Evolutionary conservation across 805 yeast genomes (phyloP).

Genomic region (Wickerhamiella parazyma): DNA sequence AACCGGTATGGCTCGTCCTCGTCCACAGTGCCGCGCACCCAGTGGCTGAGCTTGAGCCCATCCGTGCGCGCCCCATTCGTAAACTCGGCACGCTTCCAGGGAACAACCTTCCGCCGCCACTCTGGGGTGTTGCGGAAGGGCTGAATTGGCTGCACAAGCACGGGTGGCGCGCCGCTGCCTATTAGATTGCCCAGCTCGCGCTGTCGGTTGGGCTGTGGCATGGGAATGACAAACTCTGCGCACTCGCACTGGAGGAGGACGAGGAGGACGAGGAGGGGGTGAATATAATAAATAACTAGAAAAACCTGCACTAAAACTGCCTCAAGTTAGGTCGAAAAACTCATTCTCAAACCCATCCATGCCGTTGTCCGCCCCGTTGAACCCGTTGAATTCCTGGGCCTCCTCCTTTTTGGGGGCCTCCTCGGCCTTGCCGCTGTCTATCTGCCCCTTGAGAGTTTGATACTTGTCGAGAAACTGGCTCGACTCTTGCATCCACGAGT

Average conservation of each 20-base stretch:
- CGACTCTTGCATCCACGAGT: slow-evolving; percentile 6
- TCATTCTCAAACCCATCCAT: slow-evolving; percentile 1
- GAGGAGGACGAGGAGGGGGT: too few species aligned
- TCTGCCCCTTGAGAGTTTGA: slow-evolving; percentile 1
- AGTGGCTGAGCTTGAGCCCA: slow-evolving; percentile 50
- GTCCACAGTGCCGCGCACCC: slow-evolving; percentile 68
- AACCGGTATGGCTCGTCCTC: slow-evolving; percentile 42
- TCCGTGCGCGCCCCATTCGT: slow-evolving; percentile 43
- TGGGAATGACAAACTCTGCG: neutral
- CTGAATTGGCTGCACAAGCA: slow-evolving; percentile 34
- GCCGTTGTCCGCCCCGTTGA: neutral
- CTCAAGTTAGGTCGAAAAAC: slow-evolving; percentile 4
- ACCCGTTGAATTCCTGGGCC: neutral
- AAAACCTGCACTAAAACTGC: neutral
- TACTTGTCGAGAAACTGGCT: neutral
- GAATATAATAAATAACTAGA: too few species aligned
- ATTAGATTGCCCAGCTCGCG: slow-evolving; percentile 77
- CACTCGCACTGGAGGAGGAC: too few species aligned
- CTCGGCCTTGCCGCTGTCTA: neutral
- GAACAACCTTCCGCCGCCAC: slow-evolving; percentile 49
- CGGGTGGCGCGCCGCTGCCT: slow-evolving; percentile 88
- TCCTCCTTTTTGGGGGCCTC: neutral
- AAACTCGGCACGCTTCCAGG: slow-evolving; percentile 68
- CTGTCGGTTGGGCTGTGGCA: slow-evolving; percentile 51
- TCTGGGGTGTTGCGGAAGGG: slow-evolving; percentile 54